Base-by-base conservation (phyloP, 495 filamentous ascomycete genomes). In the Rusavskia elegans region DNA sequence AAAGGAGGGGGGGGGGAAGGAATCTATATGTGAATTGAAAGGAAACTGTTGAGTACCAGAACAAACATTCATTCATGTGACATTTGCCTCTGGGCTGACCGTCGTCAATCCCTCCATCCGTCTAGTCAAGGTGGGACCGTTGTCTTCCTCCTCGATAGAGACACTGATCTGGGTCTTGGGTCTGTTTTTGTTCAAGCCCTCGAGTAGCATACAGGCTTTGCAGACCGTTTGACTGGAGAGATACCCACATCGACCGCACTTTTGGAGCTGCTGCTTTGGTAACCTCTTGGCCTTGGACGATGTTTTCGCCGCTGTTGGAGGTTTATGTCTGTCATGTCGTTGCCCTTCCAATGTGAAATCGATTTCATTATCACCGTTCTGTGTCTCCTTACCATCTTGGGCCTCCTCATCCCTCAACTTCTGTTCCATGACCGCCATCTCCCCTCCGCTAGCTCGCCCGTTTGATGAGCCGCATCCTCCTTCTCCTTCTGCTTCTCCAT, bases 191-290 rank as follows among this genome's bases (percentile, higher is more conserved):
- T 96, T 97, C 54, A 98, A 65, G 0, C 85, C 86, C 56, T 97
- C 89, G 13, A 98, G 76, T 17, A 98, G 71, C 52, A 77, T 81
- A 67, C 92, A 98, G 1, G 92, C 92, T 66, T 98, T 93, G 68
- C 92, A 98, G 40, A 95, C 77, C n/a, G 76, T 74, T 64, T 97
- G 92, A 61, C 88, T 95, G 0, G 90, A 95, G 63, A 98, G 83
- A 61, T 98, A 98, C 11, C 92, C 92, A 58, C 92, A 98, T 27
- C 78, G 81, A 59, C 77, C 79, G 61, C 92, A 98, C 57, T 80
- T 84, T 5, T 88, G 84, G 53, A 95, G 73, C n/a, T 77, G 79
- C 64, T 97, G 92, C 52, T 65, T 67, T 30, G 75, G 70, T 17
- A 77, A 51, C 50, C 67, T 69, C 49, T 66, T 73, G 29, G 56